These are phyloP conservation scores for Talaromyces proteolyticus DNA, from an alignment of 495 filamentous ascomycete genomes.

Conservation along the genomic window DNA sequence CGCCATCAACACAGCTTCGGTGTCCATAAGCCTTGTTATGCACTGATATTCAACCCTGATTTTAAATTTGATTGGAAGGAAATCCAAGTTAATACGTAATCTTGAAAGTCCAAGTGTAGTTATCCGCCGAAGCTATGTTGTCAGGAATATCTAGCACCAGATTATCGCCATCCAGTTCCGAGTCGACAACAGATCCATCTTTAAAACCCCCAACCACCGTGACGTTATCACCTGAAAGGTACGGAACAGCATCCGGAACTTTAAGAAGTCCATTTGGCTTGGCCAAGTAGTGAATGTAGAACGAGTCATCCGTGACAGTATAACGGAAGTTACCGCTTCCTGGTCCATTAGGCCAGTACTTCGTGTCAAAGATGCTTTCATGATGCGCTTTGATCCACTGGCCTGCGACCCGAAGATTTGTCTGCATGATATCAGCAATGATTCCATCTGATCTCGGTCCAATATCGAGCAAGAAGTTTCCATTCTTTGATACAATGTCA, in stretches of 20 bases:
- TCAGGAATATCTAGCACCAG: conserved; percentile 19
- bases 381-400: conserved; percentile 44
- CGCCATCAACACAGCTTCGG: no score
- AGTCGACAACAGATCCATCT: conserved; percentile 21
- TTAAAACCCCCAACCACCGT: conserved; percentile 37
- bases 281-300: conserved; percentile 42
- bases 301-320: conserved; percentile 44
- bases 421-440: conserved; percentile 40
- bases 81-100: conserved; percentile 28
- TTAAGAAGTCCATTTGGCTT: conserved; percentile 31
- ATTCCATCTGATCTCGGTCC: conserved; percentile 48
- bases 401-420: conserved; percentile 40
- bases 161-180: conserved; percentile 12
- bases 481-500: conserved; percentile 50
- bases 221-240: conserved; percentile 34
- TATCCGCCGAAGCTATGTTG: conserved; percentile 27
- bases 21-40: no score
- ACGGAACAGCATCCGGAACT: conserved; percentile 37
- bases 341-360: conserved; percentile 50
- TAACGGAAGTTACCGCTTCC: conserved; percentile 41
- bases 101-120: conserved; percentile 47
- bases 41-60: no score
- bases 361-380: conserved; percentile 52
- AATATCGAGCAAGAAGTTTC: conserved; percentile 51
- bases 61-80: no score